A percentile compares a stretch with the other conserved stretches of the same genome.
phyloP scores from a whole-genome alignment of 345 rosid genomes.

The Erodium maritimum region DNA sequence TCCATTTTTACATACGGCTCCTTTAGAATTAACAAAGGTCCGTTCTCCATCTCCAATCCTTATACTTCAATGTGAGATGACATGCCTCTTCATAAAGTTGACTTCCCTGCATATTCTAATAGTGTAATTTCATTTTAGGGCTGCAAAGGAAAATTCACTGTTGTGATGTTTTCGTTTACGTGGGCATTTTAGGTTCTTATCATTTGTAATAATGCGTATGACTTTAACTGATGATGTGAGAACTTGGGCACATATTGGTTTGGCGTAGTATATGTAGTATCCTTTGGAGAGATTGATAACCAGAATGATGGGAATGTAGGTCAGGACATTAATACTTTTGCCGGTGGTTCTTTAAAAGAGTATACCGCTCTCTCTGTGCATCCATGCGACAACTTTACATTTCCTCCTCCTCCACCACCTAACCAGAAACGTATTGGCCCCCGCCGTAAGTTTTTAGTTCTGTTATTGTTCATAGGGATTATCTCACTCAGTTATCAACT shows the following conservation, averaged over 20 bases:
- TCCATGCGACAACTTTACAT: constrained; percentile 54
- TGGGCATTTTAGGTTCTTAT: no score
- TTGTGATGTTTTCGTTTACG: no score
- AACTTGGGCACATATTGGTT: no score
- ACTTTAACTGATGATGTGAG: no score
- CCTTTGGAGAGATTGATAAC: neutral
- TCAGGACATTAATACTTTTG: neutral
- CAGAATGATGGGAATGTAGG: neutral
- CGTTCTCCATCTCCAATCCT: constrained; percentile 1
- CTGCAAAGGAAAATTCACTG: no score
- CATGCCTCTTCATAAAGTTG: neutral
- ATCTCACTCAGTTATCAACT: no score
- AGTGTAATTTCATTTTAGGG: no score
- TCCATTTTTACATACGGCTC: constrained; percentile 67
- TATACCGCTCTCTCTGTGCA: constrained; percentile 19
- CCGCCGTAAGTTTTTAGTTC: constrained; percentile 25
- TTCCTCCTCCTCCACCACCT: constrained; percentile 86
- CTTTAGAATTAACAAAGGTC: constrained; percentile 56
- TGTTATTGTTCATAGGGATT: neutral
- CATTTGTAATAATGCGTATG: no score
- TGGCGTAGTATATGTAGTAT: no score
- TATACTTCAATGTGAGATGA: neutral
- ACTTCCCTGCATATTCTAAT: neutral
- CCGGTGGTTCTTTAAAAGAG: neutral
- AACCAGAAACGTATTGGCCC: constrained; percentile 52